Base-by-base conservation (phyloP, 495 filamentous ascomycete genomes). In the Penicillium mononematosum region DNA sequence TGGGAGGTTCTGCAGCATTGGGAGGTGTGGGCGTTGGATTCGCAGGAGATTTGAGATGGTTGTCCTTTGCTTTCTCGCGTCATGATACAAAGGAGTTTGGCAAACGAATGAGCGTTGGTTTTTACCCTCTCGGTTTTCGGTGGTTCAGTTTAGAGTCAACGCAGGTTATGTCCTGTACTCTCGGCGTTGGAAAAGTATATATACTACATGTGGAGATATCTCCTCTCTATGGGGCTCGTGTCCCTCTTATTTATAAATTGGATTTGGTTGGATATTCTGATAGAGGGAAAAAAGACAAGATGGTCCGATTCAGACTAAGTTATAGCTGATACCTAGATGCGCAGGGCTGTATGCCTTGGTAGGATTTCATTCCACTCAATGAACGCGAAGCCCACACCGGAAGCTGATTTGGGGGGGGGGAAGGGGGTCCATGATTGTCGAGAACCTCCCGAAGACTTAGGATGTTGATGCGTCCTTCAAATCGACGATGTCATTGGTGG, bases 11-110 rank as follows among this genome's bases (percentile, higher is more conserved):
- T 76, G 5, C 62, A 74, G 45, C 50, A 73, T 12, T 78, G 73
- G 72, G 76, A 78, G 50, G 70, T 78, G 2, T 78, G 75, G 75
- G 64, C 63, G 3, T 50, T 78, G 45, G 76, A 78, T 55, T 58
- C 71, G 10, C 72, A 76, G 56, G 76, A 77, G 45, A 64, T 75
- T 50, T 77, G 45, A 69, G 41, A 32, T 47, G 12, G 9, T 47
- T 9, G 36, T 32, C 27, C 43, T 48, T n/a, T 38, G 24, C 27
- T 0, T 38, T 46, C 41, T 45, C 5, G 19, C 39, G 29, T 52
- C 38, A 34, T 41, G 32, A 47, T 17, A 50, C 48, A 27, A 25
- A 41, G 50, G 50, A 53, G 50, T 53, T 44, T 44, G 27, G 50
- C 32, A 50, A 44, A 20, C 22, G 9, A 48, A 32, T 19, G n/a